These are phyloP conservation scores for Colletotrichum navitas DNA, from an alignment of 2,329 filamentous ascomycete species.

Conservation along the genomic window DNA sequence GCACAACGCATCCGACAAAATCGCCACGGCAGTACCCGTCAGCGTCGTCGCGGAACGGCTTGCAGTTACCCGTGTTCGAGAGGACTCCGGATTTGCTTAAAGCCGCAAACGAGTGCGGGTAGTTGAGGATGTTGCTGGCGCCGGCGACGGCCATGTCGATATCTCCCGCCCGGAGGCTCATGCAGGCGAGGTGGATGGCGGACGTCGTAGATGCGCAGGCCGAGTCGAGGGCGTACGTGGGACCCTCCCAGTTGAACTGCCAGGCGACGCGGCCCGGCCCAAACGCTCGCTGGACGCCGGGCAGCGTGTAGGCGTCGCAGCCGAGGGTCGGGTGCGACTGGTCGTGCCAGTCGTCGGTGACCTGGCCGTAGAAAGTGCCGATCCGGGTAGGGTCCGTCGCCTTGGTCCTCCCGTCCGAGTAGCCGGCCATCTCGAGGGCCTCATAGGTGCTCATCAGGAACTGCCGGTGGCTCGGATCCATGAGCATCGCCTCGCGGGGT, in stretches of 20 bases:
- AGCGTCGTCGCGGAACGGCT: slow-evolving; percentile 49
- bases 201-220: slow-evolving; percentile 52
- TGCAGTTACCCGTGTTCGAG: slow-evolving; percentile 49
- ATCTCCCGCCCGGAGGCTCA: slow-evolving; percentile 49
- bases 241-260: slow-evolving; percentile 53
- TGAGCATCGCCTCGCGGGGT: slow-evolving; percentile 45
- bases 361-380: background rate
- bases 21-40: slow-evolving; percentile 67
- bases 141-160: slow-evolving; percentile 53
- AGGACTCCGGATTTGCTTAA: slow-evolving; percentile 46
- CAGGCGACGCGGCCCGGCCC: slow-evolving; percentile 49
- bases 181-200: slow-evolving; percentile 50
- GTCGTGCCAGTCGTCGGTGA: background rate
- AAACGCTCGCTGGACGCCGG: too few species aligned
- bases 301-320: background rate
- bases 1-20: slow-evolving; percentile 56
- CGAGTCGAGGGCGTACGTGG: slow-evolving; percentile 51
- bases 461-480: slow-evolving; percentile 50
- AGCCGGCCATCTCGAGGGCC: slow-evolving; percentile 45
- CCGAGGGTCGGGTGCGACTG: too few species aligned
- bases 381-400: slow-evolving; percentile 46
- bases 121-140: slow-evolving; percentile 51
- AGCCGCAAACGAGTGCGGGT: too few species aligned
- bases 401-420: slow-evolving; percentile 42
- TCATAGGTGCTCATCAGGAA: slow-evolving; percentile 51